phyloP scores from a whole-genome alignment of 2,329 filamentous ascomycete species.

The Aspergillus cejpii region DNA sequence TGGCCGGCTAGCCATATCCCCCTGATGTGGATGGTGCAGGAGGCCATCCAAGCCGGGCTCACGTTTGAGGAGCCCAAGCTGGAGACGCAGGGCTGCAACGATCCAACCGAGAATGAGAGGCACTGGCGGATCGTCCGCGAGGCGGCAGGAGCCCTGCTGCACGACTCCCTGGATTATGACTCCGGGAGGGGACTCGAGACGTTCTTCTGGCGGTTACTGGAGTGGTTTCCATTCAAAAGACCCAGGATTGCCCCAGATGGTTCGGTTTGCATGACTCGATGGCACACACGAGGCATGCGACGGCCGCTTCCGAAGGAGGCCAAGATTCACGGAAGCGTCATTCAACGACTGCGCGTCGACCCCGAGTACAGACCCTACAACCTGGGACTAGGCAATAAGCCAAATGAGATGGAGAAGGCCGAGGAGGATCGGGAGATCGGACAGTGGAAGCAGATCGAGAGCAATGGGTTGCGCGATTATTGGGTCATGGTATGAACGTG shows the following conservation, averaged over 20 bases:
- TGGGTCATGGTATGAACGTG: neutral
- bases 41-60: conserved; percentile 58
- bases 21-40: conserved; percentile 61
- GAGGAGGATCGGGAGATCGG: conserved; percentile 6
- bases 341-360: conserved; percentile 9
- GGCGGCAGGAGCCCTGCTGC: conserved; percentile 10
- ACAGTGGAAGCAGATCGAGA: conserved; percentile 7
- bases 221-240: conserved; percentile 15
- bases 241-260: conserved; percentile 14
- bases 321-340: conserved; percentile 14
- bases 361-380: conserved; percentile 15
- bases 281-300: conserved; percentile 13
- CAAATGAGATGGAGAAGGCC: neutral
- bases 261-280: conserved; percentile 9
- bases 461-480: conserved; percentile 4
- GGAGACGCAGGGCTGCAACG: conserved; percentile 15
- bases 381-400: conserved; percentile 14
- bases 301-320: conserved; percentile 11
- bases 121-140: conserved; percentile 5
- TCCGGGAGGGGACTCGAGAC: conserved; percentile 11
- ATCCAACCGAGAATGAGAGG: conserved; percentile 2
- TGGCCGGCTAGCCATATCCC: conserved; percentile 58
- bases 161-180: conserved; percentile 17
- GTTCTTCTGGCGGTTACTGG: conserved; percentile 17
- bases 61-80: conserved; percentile 49